Percentiles rank a stretch among this genome's conserved stretches.
phyloP scores from a whole-genome alignment of 441 rosid genomes.

The Gossypium laxum region DNA sequence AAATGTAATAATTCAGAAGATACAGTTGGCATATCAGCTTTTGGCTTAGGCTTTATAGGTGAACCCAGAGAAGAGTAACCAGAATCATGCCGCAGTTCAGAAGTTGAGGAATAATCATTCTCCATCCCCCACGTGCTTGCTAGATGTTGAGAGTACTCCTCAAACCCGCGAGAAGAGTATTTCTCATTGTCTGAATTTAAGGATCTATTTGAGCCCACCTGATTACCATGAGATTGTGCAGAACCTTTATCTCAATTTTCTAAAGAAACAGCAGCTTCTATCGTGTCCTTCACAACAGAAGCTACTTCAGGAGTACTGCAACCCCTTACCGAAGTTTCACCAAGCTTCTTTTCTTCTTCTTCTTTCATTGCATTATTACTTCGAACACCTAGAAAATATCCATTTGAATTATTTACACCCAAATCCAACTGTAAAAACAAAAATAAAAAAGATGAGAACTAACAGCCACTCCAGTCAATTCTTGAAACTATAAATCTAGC shows the following conservation, averaged over 20 bases:
- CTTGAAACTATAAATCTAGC: background rate
- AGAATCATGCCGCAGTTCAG: slow-evolving; percentile 30
- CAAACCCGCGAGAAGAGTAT: slow-evolving; percentile 24
- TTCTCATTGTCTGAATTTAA: slow-evolving; percentile 39
- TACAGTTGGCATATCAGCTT: slow-evolving; percentile 73
- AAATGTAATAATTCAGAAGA: slow-evolving; percentile 93
- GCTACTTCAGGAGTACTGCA: slow-evolving; percentile 17
- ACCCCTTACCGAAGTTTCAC: slow-evolving; percentile 28
- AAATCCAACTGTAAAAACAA: slow-evolving; percentile 19
- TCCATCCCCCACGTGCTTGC: slow-evolving; percentile 24
- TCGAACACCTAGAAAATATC: slow-evolving; percentile 20
- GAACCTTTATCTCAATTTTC: slow-evolving; percentile 53
- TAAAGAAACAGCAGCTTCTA: slow-evolving; percentile 42
- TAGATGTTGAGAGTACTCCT: slow-evolving; percentile 29
- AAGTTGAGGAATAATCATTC: slow-evolving; percentile 25
- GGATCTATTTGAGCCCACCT: slow-evolving; percentile 26
- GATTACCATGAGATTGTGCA: slow-evolving; percentile 21
- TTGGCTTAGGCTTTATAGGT: slow-evolving; percentile 55
- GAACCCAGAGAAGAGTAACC: slow-evolving; percentile 55
- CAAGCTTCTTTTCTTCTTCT: slow-evolving; percentile 48
- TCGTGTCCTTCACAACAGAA: slow-evolving; percentile 29
- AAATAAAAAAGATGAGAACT: background rate
- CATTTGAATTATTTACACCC: slow-evolving; percentile 26
- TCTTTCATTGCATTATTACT: slow-evolving; percentile 49
- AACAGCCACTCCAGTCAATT: background rate